Percentiles rank a stretch among this genome's conserved stretches.
phyloP scores from a whole-genome alignment of 192 early-diverging fungal genomes.

The Gryganskiella cystojenkinii region DNA sequence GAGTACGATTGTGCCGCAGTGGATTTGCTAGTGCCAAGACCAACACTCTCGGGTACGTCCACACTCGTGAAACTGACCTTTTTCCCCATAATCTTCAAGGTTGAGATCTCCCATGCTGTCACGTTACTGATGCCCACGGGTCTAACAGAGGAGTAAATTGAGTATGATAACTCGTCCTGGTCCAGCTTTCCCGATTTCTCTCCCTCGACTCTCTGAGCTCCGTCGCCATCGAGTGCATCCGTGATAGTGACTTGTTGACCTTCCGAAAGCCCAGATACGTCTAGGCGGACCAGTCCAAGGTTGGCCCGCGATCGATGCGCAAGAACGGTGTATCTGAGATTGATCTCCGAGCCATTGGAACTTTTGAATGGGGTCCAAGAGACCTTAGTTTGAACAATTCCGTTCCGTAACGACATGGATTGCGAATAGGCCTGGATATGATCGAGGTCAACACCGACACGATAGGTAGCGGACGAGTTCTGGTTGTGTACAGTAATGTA shows the following conservation, averaged over 20 bases:
- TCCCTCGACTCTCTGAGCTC: conserved; percentile 41
- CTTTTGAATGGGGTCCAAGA: conserved; percentile 36
- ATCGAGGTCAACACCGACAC: conserved; percentile 23
- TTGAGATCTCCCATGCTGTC: conserved; percentile 50
- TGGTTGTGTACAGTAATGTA: conserved; percentile 21
- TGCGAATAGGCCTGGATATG: conserved; percentile 43
- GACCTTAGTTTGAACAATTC: conserved; percentile 37
- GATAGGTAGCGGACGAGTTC: conserved; percentile 31
- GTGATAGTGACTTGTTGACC: conserved; percentile 46
- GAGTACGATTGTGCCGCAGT: conserved; percentile 39
- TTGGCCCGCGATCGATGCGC: conserved; percentile 48
- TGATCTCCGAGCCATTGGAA: conserved; percentile 4
- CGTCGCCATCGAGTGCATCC: conserved; percentile 44
- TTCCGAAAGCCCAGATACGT: conserved; percentile 29
- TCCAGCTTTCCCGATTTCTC: conserved; percentile 34
- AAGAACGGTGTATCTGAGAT: conserved; percentile 36
- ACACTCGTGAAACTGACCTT: conserved; percentile 5
- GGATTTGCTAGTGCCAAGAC: conserved; percentile 21
- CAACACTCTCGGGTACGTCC: conserved; percentile 33
- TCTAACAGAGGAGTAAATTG: conserved; percentile 40
- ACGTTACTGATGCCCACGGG: conserved; percentile 35
- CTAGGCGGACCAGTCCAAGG: conserved; percentile 47
- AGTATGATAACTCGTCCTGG: conserved; percentile 17
- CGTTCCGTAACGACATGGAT: conserved; percentile 43
- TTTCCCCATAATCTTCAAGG: conserved; percentile 12